Evolutionary conservation across 192 early-diverging fungal species (phyloP).

Genomic region (Entomortierella lignicola): DNA sequence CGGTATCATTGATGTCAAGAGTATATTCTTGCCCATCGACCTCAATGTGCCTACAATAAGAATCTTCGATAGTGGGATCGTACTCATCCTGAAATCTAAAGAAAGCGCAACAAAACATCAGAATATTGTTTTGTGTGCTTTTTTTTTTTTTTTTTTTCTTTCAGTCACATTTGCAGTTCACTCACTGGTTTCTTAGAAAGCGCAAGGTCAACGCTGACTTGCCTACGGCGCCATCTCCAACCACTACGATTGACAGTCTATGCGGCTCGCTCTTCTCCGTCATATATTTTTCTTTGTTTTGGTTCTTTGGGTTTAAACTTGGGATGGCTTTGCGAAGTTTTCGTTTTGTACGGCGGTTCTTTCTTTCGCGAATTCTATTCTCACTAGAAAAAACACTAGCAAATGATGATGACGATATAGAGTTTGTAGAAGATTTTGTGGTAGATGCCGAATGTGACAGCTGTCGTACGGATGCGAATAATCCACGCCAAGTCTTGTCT

Average conservation of each 20-base stretch:
- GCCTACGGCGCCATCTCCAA: slow-evolving; percentile 62
- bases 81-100: slow-evolving; percentile 33
- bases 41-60: slow-evolving; percentile 78
- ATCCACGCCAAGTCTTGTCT: slow-evolving; percentile 17
- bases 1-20: slow-evolving; percentile 85
- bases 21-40: slow-evolving; percentile 77
- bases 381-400: slow-evolving; percentile 2
- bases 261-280: slow-evolving; percentile 1
- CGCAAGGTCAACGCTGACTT: slow-evolving; percentile 86
- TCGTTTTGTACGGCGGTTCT: neutral
- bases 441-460: slow-evolving; percentile 26
- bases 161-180: neutral
- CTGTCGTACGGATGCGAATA: slow-evolving; percentile 24
- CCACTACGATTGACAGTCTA: slow-evolving; percentile 36
- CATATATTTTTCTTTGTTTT: neutral
- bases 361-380: neutral
- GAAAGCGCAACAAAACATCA: slow-evolving; percentile 2
- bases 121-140: no score
- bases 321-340: neutral
- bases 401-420: slow-evolving; percentile 8
- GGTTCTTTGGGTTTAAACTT: neutral
- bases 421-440: slow-evolving; percentile 13
- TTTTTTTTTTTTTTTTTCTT: neutral
- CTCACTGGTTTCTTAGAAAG: slow-evolving; percentile 83
- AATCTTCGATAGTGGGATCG: slow-evolving; percentile 58